Evolutionary conservation across 352 stramenopile genomes (phyloP).

Genomic region (Globisporangium cederbergense): DNA sequence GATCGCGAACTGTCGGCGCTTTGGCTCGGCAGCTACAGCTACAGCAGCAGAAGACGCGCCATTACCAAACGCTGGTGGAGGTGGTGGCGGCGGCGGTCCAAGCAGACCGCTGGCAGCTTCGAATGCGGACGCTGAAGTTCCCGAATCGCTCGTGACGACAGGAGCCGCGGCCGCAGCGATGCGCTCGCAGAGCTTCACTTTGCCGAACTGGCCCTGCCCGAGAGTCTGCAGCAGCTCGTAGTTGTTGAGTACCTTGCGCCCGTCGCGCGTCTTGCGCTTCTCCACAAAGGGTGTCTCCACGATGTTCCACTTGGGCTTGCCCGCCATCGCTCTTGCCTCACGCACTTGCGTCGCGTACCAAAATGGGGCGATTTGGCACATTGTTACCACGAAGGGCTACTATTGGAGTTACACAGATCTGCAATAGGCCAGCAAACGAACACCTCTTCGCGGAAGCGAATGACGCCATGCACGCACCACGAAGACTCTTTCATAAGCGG

Average conservation of each 20-base stretch:
- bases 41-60: slow-evolving; percentile 5
- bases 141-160: neutral
- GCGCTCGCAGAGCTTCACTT: slow-evolving; percentile 82
- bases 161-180: slow-evolving; percentile 16
- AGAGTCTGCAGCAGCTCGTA: slow-evolving; percentile 68
- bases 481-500: no score
- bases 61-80: slow-evolving; percentile 7
- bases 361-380: no score
- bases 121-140: neutral
- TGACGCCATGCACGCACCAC: no score
- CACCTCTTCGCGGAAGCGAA: no score
- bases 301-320: slow-evolving; percentile 48
- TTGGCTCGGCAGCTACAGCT: slow-evolving; percentile 12
- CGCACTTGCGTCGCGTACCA: no score
- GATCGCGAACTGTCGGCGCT: slow-evolving; percentile 59
- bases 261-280: slow-evolving; percentile 44
- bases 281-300: slow-evolving; percentile 51
- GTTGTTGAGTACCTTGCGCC: slow-evolving; percentile 76
- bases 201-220: slow-evolving; percentile 78
- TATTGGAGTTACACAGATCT: no score
- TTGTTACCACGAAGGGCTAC: no score
- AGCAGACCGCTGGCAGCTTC: slow-evolving; percentile 1
- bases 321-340: no score
- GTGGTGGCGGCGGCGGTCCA: slow-evolving; percentile 8
- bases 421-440: no score